Base-by-base conservation (phyloP, 163 green algal genomes). In the Chlamydomonas reinhardtii region DNA sequence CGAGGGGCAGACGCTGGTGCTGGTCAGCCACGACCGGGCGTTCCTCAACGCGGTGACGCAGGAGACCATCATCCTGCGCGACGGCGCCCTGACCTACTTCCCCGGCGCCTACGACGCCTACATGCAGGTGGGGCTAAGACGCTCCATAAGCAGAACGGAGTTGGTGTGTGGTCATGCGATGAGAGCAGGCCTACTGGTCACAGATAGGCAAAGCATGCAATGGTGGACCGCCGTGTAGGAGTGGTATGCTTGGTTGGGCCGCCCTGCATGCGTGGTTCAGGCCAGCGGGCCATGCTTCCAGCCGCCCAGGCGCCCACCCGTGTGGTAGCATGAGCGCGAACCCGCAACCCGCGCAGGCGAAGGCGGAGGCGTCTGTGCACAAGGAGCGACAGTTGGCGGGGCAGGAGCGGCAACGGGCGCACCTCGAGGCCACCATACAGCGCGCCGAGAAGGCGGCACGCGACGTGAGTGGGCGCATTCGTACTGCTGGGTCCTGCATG, bases 31-130 rank as follows among this genome's bases (percentile, higher is more conserved):
- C 56, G 90, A 93, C 86, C 71, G 88, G 14, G 71, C 88, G 70
- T 93, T 93, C 75, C 74, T 93, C 62, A 85, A 92, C 61, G 79
- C 85, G 0, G 88, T 91, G 32, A 77, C 83, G 29, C 73, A 93
- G 76, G 91, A 95, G 68, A 94, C 91, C 4, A 74, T 95, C 16
- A 80, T 94, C 65, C 76, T 95, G 72, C 82, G 87, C 29, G 79
- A 92, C 43, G 69, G 74, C 54, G 65, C 80, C 32, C 86, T 95
- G 29, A 34, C 69, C 37, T 91, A 92, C 81, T 90, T 89, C 34
- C 61, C 61, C 0, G 87, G 91, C 8, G 89, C 88, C 16, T 91
- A 92, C 54, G 84, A 89, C 32, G 84, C 88, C 43, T 94, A 90
- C 37, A 32, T 79, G 31, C 70, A 85, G 84, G 74, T 79, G 16